These are phyloP conservation scores for Podospora anserina DNA, from an alignment of 495 filamentous ascomycete species.

Conservation along the genomic window DNA sequence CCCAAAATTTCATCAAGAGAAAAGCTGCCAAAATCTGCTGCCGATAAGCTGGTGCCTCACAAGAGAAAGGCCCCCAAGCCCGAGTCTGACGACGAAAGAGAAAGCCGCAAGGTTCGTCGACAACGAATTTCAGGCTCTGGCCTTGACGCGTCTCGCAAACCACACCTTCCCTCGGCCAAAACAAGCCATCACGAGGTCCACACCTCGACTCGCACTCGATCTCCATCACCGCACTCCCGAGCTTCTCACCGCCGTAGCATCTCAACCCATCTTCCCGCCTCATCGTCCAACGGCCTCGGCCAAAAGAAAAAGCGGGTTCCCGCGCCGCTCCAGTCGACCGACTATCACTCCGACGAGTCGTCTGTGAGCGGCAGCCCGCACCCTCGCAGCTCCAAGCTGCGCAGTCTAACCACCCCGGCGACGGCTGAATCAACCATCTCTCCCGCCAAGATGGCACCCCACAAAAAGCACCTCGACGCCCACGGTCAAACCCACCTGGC, in stretches of 20 bases:
- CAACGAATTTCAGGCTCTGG: constrained; percentile 45
- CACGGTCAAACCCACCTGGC: constrained; percentile 82
- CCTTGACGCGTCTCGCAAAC: constrained; percentile 36
- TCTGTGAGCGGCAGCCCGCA: constrained; percentile 68
- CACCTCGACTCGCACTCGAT: constrained; percentile 50
- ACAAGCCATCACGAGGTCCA: constrained; percentile 36
- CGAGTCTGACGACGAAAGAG: constrained; percentile 50
- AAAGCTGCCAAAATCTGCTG: constrained; percentile 29
- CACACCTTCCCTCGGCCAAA: constrained; percentile 28
- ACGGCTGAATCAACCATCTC: constrained; percentile 57
- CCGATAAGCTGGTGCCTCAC: constrained; percentile 38
- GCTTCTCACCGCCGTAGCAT: constrained; percentile 56
- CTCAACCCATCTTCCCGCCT: constrained; percentile 58
- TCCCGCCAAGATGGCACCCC: constrained; percentile 62
- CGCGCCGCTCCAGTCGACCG: constrained; percentile 58
- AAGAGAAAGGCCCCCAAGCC: constrained; percentile 47
- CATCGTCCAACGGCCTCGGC: constrained; percentile 50
- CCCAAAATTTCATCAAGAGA: constrained; percentile 36
- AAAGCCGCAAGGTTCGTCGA: constrained; percentile 47
- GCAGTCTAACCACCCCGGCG: constrained; percentile 59
- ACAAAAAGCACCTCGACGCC: constrained; percentile 79
- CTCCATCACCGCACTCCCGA: constrained; percentile 60
- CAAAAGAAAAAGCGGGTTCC: constrained; percentile 56
- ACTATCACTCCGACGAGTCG: constrained; percentile 70
- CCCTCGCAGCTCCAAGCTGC: constrained; percentile 62